Conservation (phyloP, 2,329 filamentous ascomycete genomes). For the Cladosporium velox region DNA sequence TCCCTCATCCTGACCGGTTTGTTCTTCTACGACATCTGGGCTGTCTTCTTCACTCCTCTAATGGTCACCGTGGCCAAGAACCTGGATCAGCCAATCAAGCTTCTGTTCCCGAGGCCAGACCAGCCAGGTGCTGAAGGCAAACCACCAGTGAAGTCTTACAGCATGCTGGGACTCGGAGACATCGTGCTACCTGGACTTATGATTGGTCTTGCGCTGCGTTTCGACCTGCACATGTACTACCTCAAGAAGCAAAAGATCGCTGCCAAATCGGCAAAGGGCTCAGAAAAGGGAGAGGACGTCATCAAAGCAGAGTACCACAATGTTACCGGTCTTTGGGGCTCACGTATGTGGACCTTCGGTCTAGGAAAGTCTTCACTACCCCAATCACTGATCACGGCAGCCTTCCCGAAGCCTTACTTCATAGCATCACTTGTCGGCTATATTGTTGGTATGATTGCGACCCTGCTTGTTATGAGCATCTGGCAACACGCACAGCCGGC, state of each 20-base stretch:
- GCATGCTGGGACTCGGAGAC: slow-evolving; percentile 92
- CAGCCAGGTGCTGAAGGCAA: slow-evolving; percentile 35
- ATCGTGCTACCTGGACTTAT: slow-evolving; percentile 91
- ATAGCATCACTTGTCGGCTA: slow-evolving; percentile 76
- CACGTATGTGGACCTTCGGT: slow-evolving; percentile 71
- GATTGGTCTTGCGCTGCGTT: slow-evolving; percentile 83
- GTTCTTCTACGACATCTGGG: slow-evolving; percentile 94
- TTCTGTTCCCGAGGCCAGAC: slow-evolving; percentile 73
- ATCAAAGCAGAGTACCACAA: slow-evolving; percentile 46
- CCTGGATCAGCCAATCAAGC: slow-evolving; percentile 89
- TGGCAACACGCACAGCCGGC: slow-evolving; percentile 86
- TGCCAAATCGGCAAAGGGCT: slow-evolving; percentile 44
- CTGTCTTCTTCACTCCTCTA: slow-evolving; percentile 84
- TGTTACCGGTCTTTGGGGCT: slow-evolving; percentile 75
- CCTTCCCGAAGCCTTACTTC: slow-evolving; percentile 86
- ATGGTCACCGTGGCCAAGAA: slow-evolving; percentile 88
- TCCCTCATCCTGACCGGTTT: slow-evolving; percentile 74
- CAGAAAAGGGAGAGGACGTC: slow-evolving; percentile 24
- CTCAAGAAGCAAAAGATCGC: slow-evolving; percentile 60
- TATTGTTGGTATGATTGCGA: slow-evolving; percentile 72
- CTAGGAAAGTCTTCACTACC: slow-evolving; percentile 25
- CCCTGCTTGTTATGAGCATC: slow-evolving; percentile 73
- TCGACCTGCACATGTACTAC: slow-evolving; percentile 86
- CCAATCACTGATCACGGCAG: slow-evolving; percentile 35
- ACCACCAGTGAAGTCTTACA: slow-evolving; percentile 45